Base-by-base conservation (phyloP, 257 asterid species). In the Capsicum baccatum region DNA sequence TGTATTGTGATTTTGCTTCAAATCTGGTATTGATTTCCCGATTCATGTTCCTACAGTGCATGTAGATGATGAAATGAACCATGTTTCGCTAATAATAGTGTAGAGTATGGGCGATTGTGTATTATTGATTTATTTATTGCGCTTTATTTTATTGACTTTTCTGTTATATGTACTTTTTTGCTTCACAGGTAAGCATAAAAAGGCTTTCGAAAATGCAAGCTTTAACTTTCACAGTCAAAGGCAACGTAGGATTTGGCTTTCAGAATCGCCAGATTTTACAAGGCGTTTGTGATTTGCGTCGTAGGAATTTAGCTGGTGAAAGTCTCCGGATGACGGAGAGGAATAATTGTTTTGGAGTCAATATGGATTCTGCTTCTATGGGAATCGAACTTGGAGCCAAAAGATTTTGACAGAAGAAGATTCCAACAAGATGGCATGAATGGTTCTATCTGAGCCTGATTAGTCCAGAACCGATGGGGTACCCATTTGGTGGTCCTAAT, bases 171-270 rank as follows among this genome's bases (percentile, higher is more conserved):
- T 79, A 58, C 79, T 26, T 26, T 83, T 68, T 86, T 66, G 55
- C 52, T 88, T 86, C 89, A 84, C 90, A 88, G 86, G 86, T 83
- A 80, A 79, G 84, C 62, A 63, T 60, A 73, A 13, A 44, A 73
- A 73, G 42, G 58, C 42, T 48, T 3, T 10, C 56, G 35, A 82
- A 83, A 87, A 94, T 94, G 98, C 94, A 92, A 91, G 92, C 92
- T 59, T 90, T 93, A 21, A 82, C 88, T 3, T 86, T 66, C 66
- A 84, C 91, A 26, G 90, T 89, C 57, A 91, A 84, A 83, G 90
- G 90, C 26, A 89, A 80, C 81, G 78, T 79, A 55, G 83, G 85
- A 47, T 84, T 90, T 74, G 89, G 87, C 83, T 68, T 89, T 54
- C 88, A 58, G 14, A 88, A 73, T 68, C 91, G 91, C 8, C 82